phyloP scores from a whole-genome alignment of 2,329 filamentous ascomycete genomes.

The Fusarium tupiense region DNA sequence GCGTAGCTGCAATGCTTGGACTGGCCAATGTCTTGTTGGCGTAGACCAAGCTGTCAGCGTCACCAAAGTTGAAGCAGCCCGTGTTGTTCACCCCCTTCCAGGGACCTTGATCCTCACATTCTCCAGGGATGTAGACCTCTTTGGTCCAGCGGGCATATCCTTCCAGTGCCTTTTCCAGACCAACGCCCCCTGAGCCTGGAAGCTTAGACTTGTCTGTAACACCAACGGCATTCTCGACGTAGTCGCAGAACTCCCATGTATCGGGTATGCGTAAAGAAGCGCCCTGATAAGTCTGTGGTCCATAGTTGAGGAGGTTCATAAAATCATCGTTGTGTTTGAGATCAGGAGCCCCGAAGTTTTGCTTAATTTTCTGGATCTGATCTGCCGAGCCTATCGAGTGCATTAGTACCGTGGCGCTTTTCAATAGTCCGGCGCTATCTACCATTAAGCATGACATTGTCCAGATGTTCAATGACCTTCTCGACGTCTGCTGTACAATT shows the following conservation, averaged over 20 bases:
- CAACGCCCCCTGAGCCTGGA: background rate
- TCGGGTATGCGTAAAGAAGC: background rate
- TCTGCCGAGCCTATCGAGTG: background rate
- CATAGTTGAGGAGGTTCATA: background rate
- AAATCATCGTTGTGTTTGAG: constrained; percentile 1
- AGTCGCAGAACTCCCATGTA: constrained; percentile 3
- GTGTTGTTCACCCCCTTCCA: constrained; percentile 4
- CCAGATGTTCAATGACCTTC: background rate
- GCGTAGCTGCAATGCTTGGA: background rate
- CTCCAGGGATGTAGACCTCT: background rate
- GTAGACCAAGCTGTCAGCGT: background rate
- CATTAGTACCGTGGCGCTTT: background rate
- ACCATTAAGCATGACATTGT: background rate
- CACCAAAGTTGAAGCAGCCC: constrained; percentile 7
- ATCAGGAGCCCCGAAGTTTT: background rate
- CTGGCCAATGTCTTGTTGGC: background rate
- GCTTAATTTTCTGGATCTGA: background rate
- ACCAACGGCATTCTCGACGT: background rate
- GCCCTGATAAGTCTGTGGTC: background rate
- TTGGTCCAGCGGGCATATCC: background rate
- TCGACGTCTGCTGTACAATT: background rate
- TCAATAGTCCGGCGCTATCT: background rate
- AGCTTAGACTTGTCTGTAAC: background rate
- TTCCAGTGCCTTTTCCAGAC: background rate
- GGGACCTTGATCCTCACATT: background rate